Conservation (phyloP, 495 filamentous ascomycete genomes). For the Podospora australis region DNA sequence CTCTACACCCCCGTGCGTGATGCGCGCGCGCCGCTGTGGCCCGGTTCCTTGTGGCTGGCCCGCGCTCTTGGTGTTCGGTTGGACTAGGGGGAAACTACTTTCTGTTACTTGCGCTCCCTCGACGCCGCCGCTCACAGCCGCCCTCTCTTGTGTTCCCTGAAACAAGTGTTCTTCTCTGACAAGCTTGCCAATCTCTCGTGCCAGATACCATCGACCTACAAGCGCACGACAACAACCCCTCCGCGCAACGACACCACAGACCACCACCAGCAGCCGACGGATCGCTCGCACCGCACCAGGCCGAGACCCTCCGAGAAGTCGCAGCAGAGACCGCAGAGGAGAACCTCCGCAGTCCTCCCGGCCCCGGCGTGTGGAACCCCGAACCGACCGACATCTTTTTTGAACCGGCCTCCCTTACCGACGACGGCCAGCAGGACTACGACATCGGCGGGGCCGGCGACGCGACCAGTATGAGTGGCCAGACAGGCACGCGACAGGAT, state of each 20-base stretch:
- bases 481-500: constrained; percentile 39
- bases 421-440: constrained; percentile 10
- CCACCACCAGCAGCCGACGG: constrained; percentile 41
- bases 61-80: too few relatives aligned
- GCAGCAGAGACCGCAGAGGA: constrained; percentile 68
- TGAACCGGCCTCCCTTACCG: background rate
- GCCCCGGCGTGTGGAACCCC: constrained; percentile 44
- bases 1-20: too few relatives aligned
- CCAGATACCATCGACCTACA: constrained; percentile 95
- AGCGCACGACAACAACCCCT: constrained; percentile 58
- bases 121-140: background rate
- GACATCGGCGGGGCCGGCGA: constrained; percentile 2
- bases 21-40: constrained; percentile 16
- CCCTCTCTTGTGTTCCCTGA: constrained; percentile 6
- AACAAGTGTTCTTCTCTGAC: constrained; percentile 16
- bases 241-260: constrained; percentile 66
- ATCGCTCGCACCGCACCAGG: constrained; percentile 73
- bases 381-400: constrained; percentile 32
- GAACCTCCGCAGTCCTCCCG: constrained; percentile 46
- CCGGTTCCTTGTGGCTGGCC: constrained; percentile 22
- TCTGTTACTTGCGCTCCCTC: background rate
- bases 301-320: constrained; percentile 70
- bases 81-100: too few relatives aligned
- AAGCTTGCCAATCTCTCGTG: constrained; percentile 14
- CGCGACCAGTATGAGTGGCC: constrained; percentile 32